These are phyloP conservation scores for Paracamarosporium sp. DNA, from an alignment of 2,329 filamentous ascomycete species.

Conservation along the genomic window DNA sequence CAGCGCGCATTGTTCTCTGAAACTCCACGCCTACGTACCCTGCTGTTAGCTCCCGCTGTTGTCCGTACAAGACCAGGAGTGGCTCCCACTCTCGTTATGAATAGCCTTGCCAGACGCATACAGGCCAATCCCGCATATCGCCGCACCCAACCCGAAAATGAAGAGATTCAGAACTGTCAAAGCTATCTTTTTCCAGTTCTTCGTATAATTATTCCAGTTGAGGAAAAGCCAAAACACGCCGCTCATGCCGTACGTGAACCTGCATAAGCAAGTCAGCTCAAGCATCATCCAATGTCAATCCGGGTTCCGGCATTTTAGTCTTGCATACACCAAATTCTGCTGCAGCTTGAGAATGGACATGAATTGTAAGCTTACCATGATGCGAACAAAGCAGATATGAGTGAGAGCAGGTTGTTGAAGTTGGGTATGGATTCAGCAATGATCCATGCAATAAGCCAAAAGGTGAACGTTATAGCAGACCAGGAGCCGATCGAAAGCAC, in stretches of 20 bases:
- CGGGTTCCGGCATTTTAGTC: neutral
- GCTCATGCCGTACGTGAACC: slow-evolving; percentile 61
- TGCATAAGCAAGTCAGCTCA: neutral
- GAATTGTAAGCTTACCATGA: slow-evolving; percentile 55
- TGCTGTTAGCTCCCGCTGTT: slow-evolving; percentile 5
- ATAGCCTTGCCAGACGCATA: slow-evolving; percentile 33
- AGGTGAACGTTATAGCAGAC: slow-evolving; percentile 60
- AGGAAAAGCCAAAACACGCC: slow-evolving; percentile 56
- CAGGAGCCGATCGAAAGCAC: slow-evolving; percentile 54
- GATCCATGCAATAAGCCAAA: slow-evolving; percentile 70
- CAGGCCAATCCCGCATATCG: slow-evolving; percentile 28
- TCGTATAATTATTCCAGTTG: slow-evolving; percentile 52
- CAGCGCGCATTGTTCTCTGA: slow-evolving; percentile 1
- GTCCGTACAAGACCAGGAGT: slow-evolving; percentile 28
- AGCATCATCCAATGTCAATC: neutral
- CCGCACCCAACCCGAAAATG: slow-evolving; percentile 41
- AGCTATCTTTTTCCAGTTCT: slow-evolving; percentile 50
- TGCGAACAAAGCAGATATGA: slow-evolving; percentile 65
- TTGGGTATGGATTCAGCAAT: slow-evolving; percentile 73
- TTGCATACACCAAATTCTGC: neutral
- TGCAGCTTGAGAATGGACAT: neutral
- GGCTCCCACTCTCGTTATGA: slow-evolving; percentile 22
- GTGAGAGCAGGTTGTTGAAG: slow-evolving; percentile 68
- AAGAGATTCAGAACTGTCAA: slow-evolving; percentile 53
- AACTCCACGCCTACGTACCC: neutral